phyloP scores from a whole-genome alignment of 176 grass and related monocot species.

The Alloteropsis semialata region DNA sequence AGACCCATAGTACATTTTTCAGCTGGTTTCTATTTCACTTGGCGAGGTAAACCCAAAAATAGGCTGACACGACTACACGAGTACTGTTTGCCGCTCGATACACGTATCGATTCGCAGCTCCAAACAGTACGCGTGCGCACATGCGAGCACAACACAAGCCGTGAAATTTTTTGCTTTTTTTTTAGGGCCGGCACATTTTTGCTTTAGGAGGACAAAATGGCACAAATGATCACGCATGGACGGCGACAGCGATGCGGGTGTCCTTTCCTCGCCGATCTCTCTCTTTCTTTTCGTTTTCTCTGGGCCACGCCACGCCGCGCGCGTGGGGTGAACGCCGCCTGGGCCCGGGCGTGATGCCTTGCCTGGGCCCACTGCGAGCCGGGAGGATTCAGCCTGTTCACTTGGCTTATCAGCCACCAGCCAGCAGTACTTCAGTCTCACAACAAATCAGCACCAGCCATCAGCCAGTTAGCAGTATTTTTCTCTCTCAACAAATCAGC shows the following conservation, averaged over 20 bases:
- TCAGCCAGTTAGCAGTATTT: too few relatives aligned
- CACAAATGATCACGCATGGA: background rate
- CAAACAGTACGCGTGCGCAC: background rate
- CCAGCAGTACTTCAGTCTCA: too few relatives aligned
- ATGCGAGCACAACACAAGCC: background rate
- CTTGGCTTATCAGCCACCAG: too few relatives aligned
- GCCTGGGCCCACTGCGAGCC: background rate
- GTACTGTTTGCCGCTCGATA: background rate
- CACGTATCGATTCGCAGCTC: background rate
- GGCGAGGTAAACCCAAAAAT: too few relatives aligned
- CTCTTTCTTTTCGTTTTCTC: background rate
- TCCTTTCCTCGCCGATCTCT: background rate
- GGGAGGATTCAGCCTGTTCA: too few relatives aligned
- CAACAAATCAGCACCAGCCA: too few relatives aligned
- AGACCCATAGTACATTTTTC: too few relatives aligned
- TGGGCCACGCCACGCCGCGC: background rate
- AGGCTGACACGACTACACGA: background rate
- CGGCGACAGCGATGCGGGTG: slow-evolving; percentile 27
- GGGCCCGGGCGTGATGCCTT: background rate
- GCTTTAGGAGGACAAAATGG: background rate
- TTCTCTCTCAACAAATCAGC: too few relatives aligned
- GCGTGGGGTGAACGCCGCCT: background rate
- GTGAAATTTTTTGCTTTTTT: too few relatives aligned
- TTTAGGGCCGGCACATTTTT: background rate
- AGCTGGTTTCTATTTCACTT: background rate